phyloP scores from a whole-genome alignment of 2,329 filamentous ascomycete genomes.

The Ilyonectria mors-panacis region DNA sequence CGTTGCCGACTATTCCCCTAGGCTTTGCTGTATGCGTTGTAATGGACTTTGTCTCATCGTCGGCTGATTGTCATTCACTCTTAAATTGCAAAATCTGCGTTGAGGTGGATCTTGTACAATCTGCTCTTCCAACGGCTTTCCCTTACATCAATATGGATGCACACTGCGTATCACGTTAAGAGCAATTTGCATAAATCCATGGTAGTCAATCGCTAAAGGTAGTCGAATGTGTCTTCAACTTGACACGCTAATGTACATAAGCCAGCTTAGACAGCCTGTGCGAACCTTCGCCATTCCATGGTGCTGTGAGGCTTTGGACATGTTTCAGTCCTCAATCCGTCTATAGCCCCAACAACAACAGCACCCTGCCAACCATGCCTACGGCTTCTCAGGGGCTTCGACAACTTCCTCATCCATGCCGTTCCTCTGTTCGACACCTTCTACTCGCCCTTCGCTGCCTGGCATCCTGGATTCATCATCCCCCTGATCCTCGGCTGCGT shows the following conservation, averaged over 20 bases:
- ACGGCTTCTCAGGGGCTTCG: constrained; percentile 6
- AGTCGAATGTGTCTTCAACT: background rate
- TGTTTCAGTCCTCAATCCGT: constrained; percentile 13
- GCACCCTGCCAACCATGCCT: constrained; percentile 16
- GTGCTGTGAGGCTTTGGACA: background rate
- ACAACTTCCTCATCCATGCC: background rate
- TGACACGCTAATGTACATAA: background rate
- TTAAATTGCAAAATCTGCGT: background rate
- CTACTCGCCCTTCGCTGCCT: background rate
- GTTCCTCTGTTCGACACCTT: background rate
- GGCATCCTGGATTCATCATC: background rate
- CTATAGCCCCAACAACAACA: constrained; percentile 8
- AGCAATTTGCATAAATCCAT: constrained; percentile 1
- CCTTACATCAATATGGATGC: constrained; percentile 8
- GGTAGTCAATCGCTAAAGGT: constrained; percentile 19
- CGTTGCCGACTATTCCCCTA: background rate
- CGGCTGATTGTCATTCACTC: background rate
- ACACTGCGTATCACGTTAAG: background rate
- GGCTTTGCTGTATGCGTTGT: background rate
- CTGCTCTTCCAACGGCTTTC: background rate
- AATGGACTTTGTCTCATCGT: background rate
- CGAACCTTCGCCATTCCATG: background rate
- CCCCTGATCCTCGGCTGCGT: background rate
- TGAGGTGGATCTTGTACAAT: background rate
- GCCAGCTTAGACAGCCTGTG: constrained; percentile 5